Evolutionary conservation across 2,329 filamentous ascomycete genomes (phyloP).

Genomic region (Ophiostoma fasciatum): DNA sequence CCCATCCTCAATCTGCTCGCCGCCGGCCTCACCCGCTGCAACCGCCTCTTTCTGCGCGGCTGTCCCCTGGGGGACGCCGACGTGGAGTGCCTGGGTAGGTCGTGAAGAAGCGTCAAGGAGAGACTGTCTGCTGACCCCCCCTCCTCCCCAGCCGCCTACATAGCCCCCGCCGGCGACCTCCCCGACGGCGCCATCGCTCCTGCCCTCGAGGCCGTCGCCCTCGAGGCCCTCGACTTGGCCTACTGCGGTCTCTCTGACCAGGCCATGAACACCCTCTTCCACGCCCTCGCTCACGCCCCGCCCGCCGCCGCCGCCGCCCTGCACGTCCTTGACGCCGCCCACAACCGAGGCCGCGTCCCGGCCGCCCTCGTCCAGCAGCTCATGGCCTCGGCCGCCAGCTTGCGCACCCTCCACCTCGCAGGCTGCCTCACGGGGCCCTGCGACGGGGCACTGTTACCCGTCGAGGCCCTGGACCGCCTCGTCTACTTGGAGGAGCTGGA

Average conservation of each 20-base stretch:
- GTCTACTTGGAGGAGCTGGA: conserved; percentile 38
- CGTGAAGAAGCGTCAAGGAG: too few species aligned
- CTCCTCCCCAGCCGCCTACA: conserved; percentile 8
- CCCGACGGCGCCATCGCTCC: neutral
- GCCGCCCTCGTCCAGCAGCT: conserved; percentile 30
- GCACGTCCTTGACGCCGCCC: conserved; percentile 32
- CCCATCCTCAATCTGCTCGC: conserved; percentile 31
- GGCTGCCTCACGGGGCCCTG: conserved; percentile 33
- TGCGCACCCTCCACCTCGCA: conserved; percentile 34
- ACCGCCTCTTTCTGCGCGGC: conserved; percentile 34
- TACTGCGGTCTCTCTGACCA: conserved; percentile 35
- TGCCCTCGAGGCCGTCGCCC: conserved; percentile 15
- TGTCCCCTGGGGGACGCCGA: conserved; percentile 32
- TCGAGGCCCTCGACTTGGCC: conserved; percentile 35
- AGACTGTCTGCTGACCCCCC: too few species aligned
- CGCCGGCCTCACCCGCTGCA: conserved; percentile 30
- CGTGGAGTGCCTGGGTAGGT: conserved; percentile 32
- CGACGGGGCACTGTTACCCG: conserved; percentile 30
- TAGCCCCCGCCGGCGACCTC: conserved; percentile 4
- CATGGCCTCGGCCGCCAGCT: conserved; percentile 26
- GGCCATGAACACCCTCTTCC: conserved; percentile 32
- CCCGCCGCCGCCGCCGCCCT: too few species aligned
- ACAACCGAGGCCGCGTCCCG: conserved; percentile 36
- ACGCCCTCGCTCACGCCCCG: conserved; percentile 28
- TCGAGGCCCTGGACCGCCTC: conserved; percentile 26